Evolutionary conservation across 805 yeast genomes (phyloP).

Genomic region (Allodekkera sacchari): DNA sequence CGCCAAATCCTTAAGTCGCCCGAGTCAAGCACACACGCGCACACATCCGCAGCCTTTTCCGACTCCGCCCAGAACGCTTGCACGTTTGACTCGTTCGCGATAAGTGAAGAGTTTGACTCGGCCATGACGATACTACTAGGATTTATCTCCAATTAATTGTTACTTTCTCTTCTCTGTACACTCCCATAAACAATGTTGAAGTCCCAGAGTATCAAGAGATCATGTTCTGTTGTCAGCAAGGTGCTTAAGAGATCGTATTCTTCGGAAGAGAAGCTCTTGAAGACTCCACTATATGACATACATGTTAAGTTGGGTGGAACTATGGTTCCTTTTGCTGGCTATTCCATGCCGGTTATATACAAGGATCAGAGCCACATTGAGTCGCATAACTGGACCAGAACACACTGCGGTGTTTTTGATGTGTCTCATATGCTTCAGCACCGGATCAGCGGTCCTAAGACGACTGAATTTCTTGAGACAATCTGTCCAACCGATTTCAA

Average conservation of each 20-base stretch:
- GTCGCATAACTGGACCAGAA: constrained; percentile 91
- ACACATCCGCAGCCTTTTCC: no score
- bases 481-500: constrained; percentile 83
- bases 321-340: constrained; percentile 97
- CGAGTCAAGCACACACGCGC: no score
- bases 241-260: constrained; percentile 25
- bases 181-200: no score
- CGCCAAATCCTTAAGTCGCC: no score
- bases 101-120: no score
- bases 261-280: constrained; percentile 24
- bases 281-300: constrained; percentile 76
- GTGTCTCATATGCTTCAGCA: constrained; percentile 98
- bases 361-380: constrained; percentile 80
- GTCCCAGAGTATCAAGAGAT: no score
- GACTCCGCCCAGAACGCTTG: no score
- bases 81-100: no score
- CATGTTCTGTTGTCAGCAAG: no score
- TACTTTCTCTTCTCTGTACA: no score
- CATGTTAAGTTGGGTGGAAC: constrained; percentile 77
- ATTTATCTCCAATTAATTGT: no score
- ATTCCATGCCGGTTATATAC: constrained; percentile 87
- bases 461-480: constrained; percentile 60
- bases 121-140: no score
- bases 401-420: constrained; percentile 84
- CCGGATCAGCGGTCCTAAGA: constrained; percentile 57